Percentiles rank a stretch among this genome's conserved stretches.
These are phyloP conservation scores for Saccharomyces hybrid DNA, from an alignment of 1,139 yeast species.

Conservation along the genomic window DNA sequence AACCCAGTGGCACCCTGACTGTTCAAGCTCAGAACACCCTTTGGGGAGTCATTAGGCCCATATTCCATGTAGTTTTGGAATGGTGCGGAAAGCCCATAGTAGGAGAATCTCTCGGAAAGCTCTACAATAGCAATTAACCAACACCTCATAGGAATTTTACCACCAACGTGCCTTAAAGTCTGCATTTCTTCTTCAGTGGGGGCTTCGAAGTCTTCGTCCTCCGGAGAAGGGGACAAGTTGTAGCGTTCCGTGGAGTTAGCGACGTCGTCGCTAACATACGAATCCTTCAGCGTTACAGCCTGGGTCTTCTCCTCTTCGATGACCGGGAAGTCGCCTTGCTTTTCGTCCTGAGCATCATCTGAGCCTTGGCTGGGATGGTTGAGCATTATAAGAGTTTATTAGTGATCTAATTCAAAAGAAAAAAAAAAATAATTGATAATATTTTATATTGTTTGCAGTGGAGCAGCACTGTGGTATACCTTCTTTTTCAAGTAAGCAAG, in stretches of 20 bases:
- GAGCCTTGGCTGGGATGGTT: neutral
- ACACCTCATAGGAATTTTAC: conserved; percentile 34
- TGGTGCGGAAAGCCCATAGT: conserved; percentile 70
- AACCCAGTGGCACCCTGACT: conserved; percentile 65
- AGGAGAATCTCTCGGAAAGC: conserved; percentile 77
- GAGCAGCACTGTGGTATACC: neutral
- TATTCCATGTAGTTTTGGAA: conserved; percentile 73
- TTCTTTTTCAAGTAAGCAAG: neutral
- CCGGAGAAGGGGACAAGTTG: conserved; percentile 1
- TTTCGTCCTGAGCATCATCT: neutral
- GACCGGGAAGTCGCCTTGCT: neutral
- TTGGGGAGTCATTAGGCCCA: conserved; percentile 37
- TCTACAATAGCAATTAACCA: conserved; percentile 76
- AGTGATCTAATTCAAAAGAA: neutral
- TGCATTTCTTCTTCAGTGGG: conserved; percentile 28
- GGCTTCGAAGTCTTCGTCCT: conserved; percentile 16
- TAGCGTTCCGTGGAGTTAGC: neutral
- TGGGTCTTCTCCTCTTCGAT: conserved; percentile 1
- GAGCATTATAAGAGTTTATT: neutral
- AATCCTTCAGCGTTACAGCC: neutral
- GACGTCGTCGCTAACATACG: neutral
- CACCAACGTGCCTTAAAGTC: conserved; percentile 25
- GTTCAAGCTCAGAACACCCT: conserved; percentile 57
- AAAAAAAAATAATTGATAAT: neutral
- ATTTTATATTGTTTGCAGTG: neutral